These are phyloP conservation scores for Dunaliella primolecta DNA, from an alignment of 139 green algal genomes.

Conservation along the genomic window DNA sequence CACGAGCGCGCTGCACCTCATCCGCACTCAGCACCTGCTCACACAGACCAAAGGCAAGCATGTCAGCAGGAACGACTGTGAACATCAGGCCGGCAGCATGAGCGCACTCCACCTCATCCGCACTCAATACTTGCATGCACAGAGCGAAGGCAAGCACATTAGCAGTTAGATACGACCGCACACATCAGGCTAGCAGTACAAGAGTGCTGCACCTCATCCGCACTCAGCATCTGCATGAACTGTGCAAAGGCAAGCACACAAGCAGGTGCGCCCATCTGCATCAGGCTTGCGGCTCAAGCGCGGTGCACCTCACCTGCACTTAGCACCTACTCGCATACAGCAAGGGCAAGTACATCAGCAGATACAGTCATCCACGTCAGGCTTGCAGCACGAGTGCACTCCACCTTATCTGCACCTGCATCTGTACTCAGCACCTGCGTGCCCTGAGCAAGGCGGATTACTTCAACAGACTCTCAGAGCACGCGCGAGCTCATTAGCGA, in stretches of 20 bases:
- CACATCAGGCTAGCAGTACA: slow-evolving; percentile 50
- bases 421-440: slow-evolving; percentile 30
- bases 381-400: slow-evolving; percentile 9
- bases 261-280: neutral
- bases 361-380: no score
- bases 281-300: neutral
- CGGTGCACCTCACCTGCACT: neutral
- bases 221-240: slow-evolving; percentile 30
- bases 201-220: slow-evolving; percentile 31
- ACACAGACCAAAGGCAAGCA: no score
- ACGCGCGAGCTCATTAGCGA: no score
- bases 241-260: neutral
- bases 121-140: no score
- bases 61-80: neutral
- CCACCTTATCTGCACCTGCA: slow-evolving; percentile 36
- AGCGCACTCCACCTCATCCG: neutral
- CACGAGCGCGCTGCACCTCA: slow-evolving; percentile 31
- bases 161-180: no score
- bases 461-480: no score
- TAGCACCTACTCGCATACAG: no score
- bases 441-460: no score
- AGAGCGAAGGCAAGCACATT: no score
- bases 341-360: no score
- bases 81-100: neutral
- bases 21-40: slow-evolving; percentile 29